Conservation (phyloP, 305 asterid species). For the Fraxinus velutina region DNA sequence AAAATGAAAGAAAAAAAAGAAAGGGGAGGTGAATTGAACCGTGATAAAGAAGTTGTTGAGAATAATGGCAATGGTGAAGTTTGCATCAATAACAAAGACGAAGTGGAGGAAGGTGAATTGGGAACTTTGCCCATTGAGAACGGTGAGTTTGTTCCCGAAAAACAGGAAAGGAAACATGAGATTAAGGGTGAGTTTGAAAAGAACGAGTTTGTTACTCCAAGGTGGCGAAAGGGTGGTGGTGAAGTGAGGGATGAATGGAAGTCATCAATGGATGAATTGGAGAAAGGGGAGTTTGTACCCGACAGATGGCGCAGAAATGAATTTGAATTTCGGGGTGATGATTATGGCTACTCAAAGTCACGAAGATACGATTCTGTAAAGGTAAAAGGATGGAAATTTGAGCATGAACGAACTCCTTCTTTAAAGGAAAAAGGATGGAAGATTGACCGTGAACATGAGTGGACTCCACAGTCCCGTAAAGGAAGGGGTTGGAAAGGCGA, state of each 20-base stretch:
- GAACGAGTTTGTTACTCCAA: conserved; percentile 58
- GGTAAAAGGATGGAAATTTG: conserved; percentile 52
- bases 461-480: conserved; percentile 43
- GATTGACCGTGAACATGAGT: conserved; percentile 48
- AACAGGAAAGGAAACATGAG: conserved; percentile 46
- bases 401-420: conserved; percentile 53
- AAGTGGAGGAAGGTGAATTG: conserved; percentile 95
- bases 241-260: conserved; percentile 46
- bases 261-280: conserved; percentile 56
- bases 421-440: conserved; percentile 72
- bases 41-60: conserved; percentile 44
- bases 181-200: conserved; percentile 82
- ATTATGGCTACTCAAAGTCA: conserved; percentile 54
- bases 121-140: conserved; percentile 81
- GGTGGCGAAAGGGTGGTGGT: conserved; percentile 52
- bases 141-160: conserved; percentile 53
- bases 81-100: conserved; percentile 49
- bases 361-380: conserved; percentile 56
- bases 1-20: conserved; percentile 60
- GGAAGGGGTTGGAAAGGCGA: conserved; percentile 51
- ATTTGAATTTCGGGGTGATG: conserved; percentile 42
- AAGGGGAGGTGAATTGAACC: conserved; percentile 35
- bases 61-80: conserved; percentile 37
- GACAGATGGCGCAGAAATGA: conserved; percentile 69
- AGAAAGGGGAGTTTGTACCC: conserved; percentile 59